Evolutionary conservation across 1,284 basidiomycete genomes (phyloP), one percentile per base, ranked within the genome.

Genomic region (Trichosporon sp.): DNA sequence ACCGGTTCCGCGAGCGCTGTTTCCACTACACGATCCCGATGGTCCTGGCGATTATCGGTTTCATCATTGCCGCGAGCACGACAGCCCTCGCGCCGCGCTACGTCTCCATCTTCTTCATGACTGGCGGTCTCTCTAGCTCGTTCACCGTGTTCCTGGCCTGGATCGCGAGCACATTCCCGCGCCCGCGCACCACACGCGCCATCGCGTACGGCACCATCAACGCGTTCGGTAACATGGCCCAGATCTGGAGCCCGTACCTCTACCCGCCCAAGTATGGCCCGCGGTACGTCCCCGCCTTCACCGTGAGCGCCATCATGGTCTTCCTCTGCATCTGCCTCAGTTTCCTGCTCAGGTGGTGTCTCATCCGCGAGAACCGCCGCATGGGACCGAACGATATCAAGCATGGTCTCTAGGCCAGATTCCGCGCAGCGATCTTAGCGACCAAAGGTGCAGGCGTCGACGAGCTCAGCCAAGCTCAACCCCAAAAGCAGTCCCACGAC

Each of bases 1-100:
- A 79, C 68, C 72, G 76, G 14, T 73, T 68, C 32, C 74, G 74
- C 1, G 81, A 82, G 68, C 75, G 81, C 19, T 79, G 77, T 68
- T 81, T 83, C 70, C 84, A 84, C 40, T 78, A 85, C 63, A 74
- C 81, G 10, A 76, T 79, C 69, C 80, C 85, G 1, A 76, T 84
- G 67, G 75, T 78, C 40, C 68, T 81, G 64, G 84, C 75, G 4
- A 77, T 81, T 68, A 69, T 79, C n/a, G 81, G 80, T 14, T 81
- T 79, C 64, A 72, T 79, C 66, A 77, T 82, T 19, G 74, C 78
- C 11, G 71, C 77, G 1, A 68, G 75, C 11, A 77, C 79, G 2
- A 72, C 74, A 26, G 76, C 76, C 32, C 74, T 73, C 1, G 78
- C 72, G 0, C 78, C 75, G 8, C 72, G 79, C 26, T 82, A 78